Evolutionary conservation across 108 stramenopile genomes (phyloP), one percentile per base, ranked within the genome.

Genomic region (Pseudonitzschia multistriata): DNA sequence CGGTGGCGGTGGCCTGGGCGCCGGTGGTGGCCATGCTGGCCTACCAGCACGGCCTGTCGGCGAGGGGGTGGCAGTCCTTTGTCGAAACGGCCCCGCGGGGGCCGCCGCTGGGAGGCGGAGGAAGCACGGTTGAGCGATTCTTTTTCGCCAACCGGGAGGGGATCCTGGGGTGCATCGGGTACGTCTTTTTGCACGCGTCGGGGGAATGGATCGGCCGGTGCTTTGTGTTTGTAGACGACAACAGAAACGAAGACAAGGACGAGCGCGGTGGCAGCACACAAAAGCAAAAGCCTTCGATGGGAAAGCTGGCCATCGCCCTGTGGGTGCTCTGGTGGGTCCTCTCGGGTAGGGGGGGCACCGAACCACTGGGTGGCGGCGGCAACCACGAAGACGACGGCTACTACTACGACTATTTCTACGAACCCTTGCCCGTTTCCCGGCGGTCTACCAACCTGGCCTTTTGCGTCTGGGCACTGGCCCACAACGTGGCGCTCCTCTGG

Each of bases 121-220:
- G 22, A 22, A 52, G 8, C 7, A 2, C 21, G 2, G 50, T 40
- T n/a, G 34, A 50, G 34, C 31, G 79, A 59, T 54, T 88, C 8
- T 81, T 89, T 67, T 79, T 77, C 49, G 88, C 89, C 61, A 96
- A 96, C 73, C 86, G 93, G 62, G 96, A 96, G 73, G 96, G 96
- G 5, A 83, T 96, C 21, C 67, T 93, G 25, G 92, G 96, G 29
- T 69, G 84, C 45, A 29, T 91, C 25, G 96, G 93, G 22, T 95
- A 95, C 68, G 33, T 82, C 49, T 64, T 76, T 62, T 47, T 96
- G 19, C 82, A 85, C 68, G 76, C 85, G 36, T 17, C 82, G 6
- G 81, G 86, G 45, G 90, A 93, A 69, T 82, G 66, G 22, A 63
- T 91, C 69, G 90, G 79, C 5, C 57, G 67, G 19, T 40, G 63